phyloP scores from a whole-genome alignment of 495 filamentous ascomycete genomes.

The Aspergillus incahuasiensis region DNA sequence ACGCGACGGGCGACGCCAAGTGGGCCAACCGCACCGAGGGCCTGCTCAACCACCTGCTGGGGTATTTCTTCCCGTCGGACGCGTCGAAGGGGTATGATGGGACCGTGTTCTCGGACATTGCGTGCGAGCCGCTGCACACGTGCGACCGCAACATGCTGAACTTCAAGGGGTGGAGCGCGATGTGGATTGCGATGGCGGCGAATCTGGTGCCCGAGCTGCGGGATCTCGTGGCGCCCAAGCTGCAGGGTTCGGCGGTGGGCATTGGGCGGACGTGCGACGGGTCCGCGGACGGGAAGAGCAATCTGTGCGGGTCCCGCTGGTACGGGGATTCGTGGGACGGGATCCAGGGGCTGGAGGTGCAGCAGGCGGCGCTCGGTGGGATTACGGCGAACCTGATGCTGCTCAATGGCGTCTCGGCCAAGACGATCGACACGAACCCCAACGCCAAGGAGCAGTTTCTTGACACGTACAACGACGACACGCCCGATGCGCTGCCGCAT shows the following conservation, averaged over 20 bases:
- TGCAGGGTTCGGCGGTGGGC: constrained; percentile 57
- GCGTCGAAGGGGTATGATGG: constrained; percentile 18
- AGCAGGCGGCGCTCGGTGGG: constrained; percentile 50
- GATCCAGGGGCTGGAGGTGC: constrained; percentile 48
- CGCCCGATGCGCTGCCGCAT: constrained; percentile 15
- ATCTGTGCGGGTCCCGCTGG: constrained; percentile 68
- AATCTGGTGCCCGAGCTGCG: constrained; percentile 56
- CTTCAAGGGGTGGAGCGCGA: constrained; percentile 72
- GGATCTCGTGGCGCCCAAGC: constrained; percentile 53
- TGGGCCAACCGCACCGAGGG: constrained; percentile 54
- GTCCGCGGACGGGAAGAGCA: constrained; percentile 33
- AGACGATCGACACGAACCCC: constrained; percentile 20
- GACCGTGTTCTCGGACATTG: constrained; percentile 60
- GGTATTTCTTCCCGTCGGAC: constrained; percentile 51
- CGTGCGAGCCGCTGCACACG: constrained; percentile 57
- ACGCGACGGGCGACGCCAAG: constrained; percentile 37
- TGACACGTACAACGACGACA: constrained; percentile 20
- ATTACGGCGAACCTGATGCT: constrained; percentile 34
- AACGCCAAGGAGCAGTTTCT: constrained; percentile 18
- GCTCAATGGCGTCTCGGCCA: neutral
- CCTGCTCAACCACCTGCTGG: constrained; percentile 43
- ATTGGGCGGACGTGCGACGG: constrained; percentile 61
- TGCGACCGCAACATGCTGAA: constrained; percentile 67
- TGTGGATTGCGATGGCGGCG: constrained; percentile 68
- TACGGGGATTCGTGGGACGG: constrained; percentile 58